A percentile compares a stretch with the other conserved stretches of the same genome.
These are phyloP conservation scores for Jacaranda mimosifolia DNA, from an alignment of 257 asterid genomes.

Conservation along the genomic window DNA sequence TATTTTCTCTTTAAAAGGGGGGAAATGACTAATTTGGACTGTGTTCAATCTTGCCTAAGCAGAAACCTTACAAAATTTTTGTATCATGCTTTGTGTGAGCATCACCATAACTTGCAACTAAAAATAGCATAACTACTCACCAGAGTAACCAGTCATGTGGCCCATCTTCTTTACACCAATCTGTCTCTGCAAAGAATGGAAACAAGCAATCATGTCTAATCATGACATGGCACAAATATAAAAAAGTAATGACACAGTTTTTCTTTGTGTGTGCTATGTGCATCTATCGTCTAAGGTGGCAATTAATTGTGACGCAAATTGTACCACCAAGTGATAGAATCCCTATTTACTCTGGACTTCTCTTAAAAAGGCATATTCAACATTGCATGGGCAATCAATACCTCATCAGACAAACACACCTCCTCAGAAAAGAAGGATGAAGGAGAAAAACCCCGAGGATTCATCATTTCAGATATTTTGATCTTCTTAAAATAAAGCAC, in stretches of 20 bases:
- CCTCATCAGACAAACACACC: slow-evolving; percentile 68
- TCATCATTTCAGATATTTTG: slow-evolving; percentile 66
- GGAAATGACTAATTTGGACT: background rate
- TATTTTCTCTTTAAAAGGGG: background rate
- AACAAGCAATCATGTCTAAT: slow-evolving; percentile 31
- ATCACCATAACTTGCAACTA: slow-evolving; percentile 14
- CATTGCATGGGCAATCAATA: slow-evolving; percentile 34
- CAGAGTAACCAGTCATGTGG: slow-evolving; percentile 59
- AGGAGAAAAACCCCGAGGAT: slow-evolving; percentile 68
- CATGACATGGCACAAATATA: slow-evolving; percentile 34
- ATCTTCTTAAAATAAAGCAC: slow-evolving; percentile 39
- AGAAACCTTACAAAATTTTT: slow-evolving; percentile 2
- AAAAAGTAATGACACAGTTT: slow-evolving; percentile 16
- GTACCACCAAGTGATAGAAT: background rate
- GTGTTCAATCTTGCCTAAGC: background rate
- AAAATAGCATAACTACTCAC: slow-evolving; percentile 60
- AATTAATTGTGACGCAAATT: background rate
- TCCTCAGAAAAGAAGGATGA: slow-evolving; percentile 83
- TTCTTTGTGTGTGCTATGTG: background rate
- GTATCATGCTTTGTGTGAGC: background rate
- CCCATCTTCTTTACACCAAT: slow-evolving; percentile 72
- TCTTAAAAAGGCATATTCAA: slow-evolving; percentile 4
- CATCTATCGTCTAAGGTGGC: background rate
- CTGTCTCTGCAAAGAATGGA: slow-evolving; percentile 67
- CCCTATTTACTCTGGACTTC: slow-evolving; percentile 2